Conservation (phyloP, 331 rosid genomes). For the Quercus phellos region DNA sequence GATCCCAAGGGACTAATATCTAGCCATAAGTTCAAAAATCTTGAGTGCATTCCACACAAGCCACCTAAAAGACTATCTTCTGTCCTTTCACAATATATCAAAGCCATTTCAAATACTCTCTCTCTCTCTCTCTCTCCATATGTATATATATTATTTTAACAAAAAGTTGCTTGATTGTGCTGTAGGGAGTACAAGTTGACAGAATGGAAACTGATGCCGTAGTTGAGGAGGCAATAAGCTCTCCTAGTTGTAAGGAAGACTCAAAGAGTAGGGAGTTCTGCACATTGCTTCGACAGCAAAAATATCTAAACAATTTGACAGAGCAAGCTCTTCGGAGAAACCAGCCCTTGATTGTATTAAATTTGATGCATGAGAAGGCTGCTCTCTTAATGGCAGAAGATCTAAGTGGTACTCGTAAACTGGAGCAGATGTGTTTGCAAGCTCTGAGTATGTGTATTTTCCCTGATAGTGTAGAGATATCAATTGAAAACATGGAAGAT, state of each 20-base stretch:
- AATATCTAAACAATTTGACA: constrained; percentile 64
- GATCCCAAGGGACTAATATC: background rate
- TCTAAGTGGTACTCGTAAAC: constrained; percentile 50
- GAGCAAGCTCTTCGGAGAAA: constrained; percentile 85
- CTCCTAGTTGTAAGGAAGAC: constrained; percentile 42
- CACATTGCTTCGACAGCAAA: constrained; percentile 68
- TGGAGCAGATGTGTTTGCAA: constrained; percentile 79
- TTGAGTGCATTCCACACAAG: background rate
- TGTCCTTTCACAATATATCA: too few species aligned
- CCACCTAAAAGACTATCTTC: background rate
- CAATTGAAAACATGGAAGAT: constrained; percentile 39
- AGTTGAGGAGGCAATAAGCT: constrained; percentile 42
- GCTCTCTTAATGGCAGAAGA: constrained; percentile 36
- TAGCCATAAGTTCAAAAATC: background rate
- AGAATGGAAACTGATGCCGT: constrained; percentile 42
- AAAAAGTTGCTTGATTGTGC: constrained; percentile 14
- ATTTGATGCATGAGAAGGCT: constrained; percentile 61
- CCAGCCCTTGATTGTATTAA: constrained; percentile 67
- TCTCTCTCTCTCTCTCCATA: background rate
- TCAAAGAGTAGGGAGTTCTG: constrained; percentile 47
- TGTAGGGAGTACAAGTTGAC: constrained; percentile 76
- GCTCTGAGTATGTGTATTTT: constrained; percentile 62
- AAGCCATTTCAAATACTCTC: too few species aligned
- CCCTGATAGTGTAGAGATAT: constrained; percentile 57
- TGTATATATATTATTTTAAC: too few species aligned